phyloP scores from a whole-genome alignment of 1,284 basidiomycete species.

The Volvariella volvacea region DNA sequence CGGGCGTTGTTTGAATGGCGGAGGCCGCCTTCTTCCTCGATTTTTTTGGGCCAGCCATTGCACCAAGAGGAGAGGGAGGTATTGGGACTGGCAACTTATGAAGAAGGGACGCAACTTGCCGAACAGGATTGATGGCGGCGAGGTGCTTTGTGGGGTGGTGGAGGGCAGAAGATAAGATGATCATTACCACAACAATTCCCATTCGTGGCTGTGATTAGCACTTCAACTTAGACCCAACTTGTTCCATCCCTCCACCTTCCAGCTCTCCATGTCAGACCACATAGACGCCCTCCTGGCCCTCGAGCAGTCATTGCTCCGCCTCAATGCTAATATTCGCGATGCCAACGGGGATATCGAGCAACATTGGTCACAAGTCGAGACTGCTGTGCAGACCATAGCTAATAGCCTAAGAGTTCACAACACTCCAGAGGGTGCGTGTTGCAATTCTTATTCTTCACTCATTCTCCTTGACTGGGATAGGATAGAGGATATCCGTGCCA shows the following conservation, averaged over 20 bases:
- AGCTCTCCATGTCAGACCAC: background rate
- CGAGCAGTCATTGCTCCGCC: no score
- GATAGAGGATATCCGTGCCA: constrained; percentile 69
- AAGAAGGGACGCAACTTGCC: no score
- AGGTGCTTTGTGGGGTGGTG: no score
- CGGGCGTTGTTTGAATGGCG: constrained; percentile 21
- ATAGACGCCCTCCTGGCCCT: background rate
- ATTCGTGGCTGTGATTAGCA: background rate
- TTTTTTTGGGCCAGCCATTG: constrained; percentile 31
- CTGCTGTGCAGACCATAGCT: background rate
- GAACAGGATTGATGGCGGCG: background rate
- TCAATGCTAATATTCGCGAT: no score
- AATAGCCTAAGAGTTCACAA: background rate
- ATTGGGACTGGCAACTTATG: constrained; percentile 21
- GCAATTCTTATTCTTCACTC: constrained; percentile 17
- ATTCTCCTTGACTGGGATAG: no score
- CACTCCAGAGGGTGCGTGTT: background rate
- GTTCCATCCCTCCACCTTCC: no score
- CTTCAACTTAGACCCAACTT: no score
- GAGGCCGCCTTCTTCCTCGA: constrained; percentile 45
- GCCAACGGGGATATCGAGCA: background rate
- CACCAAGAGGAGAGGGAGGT: constrained; percentile 29
- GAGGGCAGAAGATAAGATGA: constrained; percentile 1
- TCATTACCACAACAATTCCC: no score
- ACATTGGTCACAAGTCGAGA: background rate